A percentile compares a stretch with the other conserved stretches of the same genome.
phyloP scores from a whole-genome alignment of 768 basidiomycete genomes.

The Hirschioporus abietinus region DNA sequence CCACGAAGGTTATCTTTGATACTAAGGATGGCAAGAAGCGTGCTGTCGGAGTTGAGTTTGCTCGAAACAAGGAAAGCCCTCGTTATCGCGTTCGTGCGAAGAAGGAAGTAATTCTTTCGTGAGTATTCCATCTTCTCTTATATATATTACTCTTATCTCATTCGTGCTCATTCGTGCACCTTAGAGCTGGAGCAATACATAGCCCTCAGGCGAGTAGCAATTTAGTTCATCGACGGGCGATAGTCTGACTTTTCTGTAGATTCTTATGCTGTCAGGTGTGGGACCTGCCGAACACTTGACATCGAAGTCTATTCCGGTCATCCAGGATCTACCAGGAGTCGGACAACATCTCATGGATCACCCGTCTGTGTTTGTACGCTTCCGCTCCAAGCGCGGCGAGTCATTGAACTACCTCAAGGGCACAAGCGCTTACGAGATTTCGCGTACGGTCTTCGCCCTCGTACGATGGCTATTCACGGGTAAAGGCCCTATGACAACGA shows the following conservation, averaged over 20 bases:
- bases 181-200: slow-evolving; percentile 57
- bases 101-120: slow-evolving; percentile 62
- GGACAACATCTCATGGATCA: slow-evolving; percentile 74
- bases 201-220: slow-evolving; percentile 41
- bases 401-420: slow-evolving; percentile 36
- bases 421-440: neutral
- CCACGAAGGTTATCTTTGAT: slow-evolving; percentile 50
- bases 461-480: slow-evolving; percentile 38
- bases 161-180: neutral
- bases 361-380: slow-evolving; percentile 43
- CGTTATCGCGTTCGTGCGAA: slow-evolving; percentile 42
- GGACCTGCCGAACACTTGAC: slow-evolving; percentile 59
- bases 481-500: slow-evolving; percentile 47
- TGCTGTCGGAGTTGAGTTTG: slow-evolving; percentile 61
- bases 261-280: slow-evolving; percentile 71
- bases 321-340: slow-evolving; percentile 66
- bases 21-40: slow-evolving; percentile 30
- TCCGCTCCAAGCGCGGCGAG: slow-evolving; percentile 44
- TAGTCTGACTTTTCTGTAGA: slow-evolving; percentile 27
- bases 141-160: too few species aligned
- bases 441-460: slow-evolving; percentile 25
- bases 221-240: slow-evolving; percentile 9
- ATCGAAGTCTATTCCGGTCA: slow-evolving; percentile 45
- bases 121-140: slow-evolving; percentile 19
- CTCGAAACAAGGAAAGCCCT: slow-evolving; percentile 29